Percentiles rank a stretch among this genome's conserved stretches.
Conservation (phyloP, 371 early-diverging fungal genomes). For the Nematocida sp. region DNA sequence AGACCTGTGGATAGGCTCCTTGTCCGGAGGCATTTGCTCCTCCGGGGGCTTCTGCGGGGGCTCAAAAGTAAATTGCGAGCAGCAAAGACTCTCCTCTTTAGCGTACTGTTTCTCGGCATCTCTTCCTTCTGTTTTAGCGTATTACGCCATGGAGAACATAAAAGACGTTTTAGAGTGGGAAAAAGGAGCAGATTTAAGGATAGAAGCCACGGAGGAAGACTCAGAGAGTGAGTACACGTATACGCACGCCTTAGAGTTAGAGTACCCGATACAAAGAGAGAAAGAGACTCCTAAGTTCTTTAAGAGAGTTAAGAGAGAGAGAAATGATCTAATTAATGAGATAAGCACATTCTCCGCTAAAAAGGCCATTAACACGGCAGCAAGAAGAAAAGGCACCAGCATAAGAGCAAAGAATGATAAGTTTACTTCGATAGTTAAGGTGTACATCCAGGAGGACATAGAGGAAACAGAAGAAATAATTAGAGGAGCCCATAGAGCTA, state of each 20-base stretch:
- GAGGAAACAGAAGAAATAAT: not conserved
- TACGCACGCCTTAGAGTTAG: constrained; percentile 34
- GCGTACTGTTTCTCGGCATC: constrained; percentile 96
- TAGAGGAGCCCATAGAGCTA: not conserved
- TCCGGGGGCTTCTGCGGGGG: constrained; percentile 93
- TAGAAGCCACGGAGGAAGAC: constrained; percentile 8
- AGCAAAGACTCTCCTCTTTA: constrained; percentile 81
- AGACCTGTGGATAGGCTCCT: constrained; percentile 84
- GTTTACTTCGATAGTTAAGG: constrained; percentile 35
- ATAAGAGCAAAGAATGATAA: constrained; percentile 29
- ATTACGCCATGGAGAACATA: constrained; percentile 78
- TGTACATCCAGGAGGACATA: constrained; percentile 37
- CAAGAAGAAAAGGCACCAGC: not conserved
- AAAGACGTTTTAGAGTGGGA: constrained; percentile 59
- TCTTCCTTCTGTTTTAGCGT: constrained; percentile 86
- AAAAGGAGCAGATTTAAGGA: not conserved
- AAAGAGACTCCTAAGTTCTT: constrained; percentile 41
- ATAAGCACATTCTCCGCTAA: not conserved
- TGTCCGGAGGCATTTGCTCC: constrained; percentile 76
- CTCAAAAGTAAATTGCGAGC: constrained; percentile 77
- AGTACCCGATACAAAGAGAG: constrained; percentile 15
- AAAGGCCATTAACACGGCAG: constrained; percentile 10
- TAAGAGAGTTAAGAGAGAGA: constrained; percentile 4
- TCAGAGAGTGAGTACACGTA: constrained; percentile 8
- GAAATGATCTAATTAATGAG: constrained; percentile 31